Conservation (phyloP, 1,284 basidiomycete genomes). For the Austroboletus niveus region DNA sequence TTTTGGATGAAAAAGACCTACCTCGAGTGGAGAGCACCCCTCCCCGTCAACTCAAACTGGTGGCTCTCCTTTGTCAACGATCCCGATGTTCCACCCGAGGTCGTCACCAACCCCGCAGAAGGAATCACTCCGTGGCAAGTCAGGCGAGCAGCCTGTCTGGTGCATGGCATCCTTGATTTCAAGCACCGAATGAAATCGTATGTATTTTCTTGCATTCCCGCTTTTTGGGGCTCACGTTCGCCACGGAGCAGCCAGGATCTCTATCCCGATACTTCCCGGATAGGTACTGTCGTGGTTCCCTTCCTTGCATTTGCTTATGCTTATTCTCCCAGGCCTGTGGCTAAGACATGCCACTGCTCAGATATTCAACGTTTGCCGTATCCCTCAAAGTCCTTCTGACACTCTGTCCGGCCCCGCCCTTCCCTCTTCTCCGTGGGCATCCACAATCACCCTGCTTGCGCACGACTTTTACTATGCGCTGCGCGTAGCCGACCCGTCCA, state of each 20-base stretch:
- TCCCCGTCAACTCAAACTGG: constrained; percentile 95
- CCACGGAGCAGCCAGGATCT: constrained; percentile 47
- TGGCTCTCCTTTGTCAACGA: constrained; percentile 88
- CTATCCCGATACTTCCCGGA: constrained; percentile 55
- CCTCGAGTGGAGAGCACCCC: constrained; percentile 84
- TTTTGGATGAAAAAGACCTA: constrained; percentile 93
- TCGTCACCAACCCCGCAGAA: constrained; percentile 38
- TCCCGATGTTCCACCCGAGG: constrained; percentile 45
- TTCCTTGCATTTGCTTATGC: background rate
- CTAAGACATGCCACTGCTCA: constrained; percentile 54
- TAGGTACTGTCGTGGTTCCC: constrained; percentile 37
- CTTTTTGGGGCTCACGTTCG: constrained; percentile 2
- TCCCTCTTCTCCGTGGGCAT: constrained; percentile 42
- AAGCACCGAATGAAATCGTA: constrained; percentile 68
- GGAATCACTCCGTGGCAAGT: constrained; percentile 83
- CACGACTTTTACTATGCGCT: constrained; percentile 85
- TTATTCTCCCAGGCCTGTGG: constrained; percentile 53
- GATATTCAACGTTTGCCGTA: constrained; percentile 77
- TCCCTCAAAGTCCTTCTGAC: constrained; percentile 69
- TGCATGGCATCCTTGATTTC: constrained; percentile 77
- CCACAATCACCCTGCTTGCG: constrained; percentile 68
- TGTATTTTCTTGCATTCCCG: constrained; percentile 21
- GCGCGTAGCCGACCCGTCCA: constrained; percentile 45
- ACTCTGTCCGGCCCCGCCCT: constrained; percentile 47
- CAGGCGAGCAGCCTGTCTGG: constrained; percentile 82